Conservation (phyloP, 805 yeast genomes). For the Hanseniaspora meyeri region DNA sequence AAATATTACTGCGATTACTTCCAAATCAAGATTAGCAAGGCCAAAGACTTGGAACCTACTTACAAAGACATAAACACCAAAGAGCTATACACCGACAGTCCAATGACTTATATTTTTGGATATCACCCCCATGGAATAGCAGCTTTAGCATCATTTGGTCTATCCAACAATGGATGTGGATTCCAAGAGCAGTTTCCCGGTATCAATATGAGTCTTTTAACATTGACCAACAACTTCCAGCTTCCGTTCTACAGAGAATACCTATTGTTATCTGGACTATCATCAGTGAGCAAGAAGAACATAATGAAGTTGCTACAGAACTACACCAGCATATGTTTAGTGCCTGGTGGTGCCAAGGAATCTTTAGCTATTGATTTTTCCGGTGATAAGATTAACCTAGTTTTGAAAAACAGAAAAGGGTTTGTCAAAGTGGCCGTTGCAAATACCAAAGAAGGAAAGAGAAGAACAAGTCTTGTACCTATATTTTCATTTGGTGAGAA, state of each 20-base stretch:
- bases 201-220: constrained; percentile 62
- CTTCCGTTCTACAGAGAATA: constrained; percentile 83
- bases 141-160: constrained; percentile 72
- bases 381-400: constrained; percentile 44
- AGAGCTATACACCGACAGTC: constrained; percentile 45
- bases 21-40: constrained; percentile 61
- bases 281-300: constrained; percentile 69
- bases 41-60: constrained; percentile 63
- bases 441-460: constrained; percentile 35
- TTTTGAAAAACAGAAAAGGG: constrained; percentile 69
- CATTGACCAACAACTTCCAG: constrained; percentile 70
- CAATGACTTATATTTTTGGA: constrained; percentile 57
- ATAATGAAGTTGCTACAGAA: constrained; percentile 50
- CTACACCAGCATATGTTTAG: constrained; percentile 71
- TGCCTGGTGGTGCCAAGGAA: constrained; percentile 94
- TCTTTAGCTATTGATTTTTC: constrained; percentile 50
- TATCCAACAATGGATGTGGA: constrained; percentile 71
- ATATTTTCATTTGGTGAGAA: constrained; percentile 86
- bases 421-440: constrained; percentile 64
- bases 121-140: constrained; percentile 96
- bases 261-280: constrained; percentile 63
- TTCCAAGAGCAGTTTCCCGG: constrained; percentile 69
- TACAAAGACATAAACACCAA: constrained; percentile 30
- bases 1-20: constrained; percentile 63
- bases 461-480: constrained; percentile 72